Conservation (phyloP, 2,329 filamentous ascomycete species). For the Myrmaecium sp. region DNA sequence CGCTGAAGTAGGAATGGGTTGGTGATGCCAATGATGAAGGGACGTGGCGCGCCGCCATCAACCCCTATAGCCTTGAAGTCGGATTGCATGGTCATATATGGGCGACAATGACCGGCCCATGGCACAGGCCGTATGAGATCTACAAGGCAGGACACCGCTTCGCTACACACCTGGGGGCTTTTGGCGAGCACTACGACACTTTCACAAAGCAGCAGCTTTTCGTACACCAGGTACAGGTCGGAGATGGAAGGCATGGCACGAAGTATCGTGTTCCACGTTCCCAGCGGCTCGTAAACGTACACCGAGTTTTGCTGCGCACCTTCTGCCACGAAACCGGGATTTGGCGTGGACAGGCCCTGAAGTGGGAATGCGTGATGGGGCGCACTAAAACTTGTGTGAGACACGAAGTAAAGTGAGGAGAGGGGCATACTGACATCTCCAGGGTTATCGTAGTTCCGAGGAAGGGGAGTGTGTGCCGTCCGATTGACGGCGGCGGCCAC, state of each 20-base stretch:
- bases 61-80: constrained; percentile 23
- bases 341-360: constrained; percentile 17
- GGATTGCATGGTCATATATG: constrained; percentile 27
- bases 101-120: constrained; percentile 22
- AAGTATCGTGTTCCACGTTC: constrained; percentile 22
- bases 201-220: constrained; percentile 24
- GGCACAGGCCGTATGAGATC: constrained; percentile 24
- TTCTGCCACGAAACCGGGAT: constrained; percentile 12
- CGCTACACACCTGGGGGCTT: constrained; percentile 23
- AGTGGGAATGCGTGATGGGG: constrained; percentile 24
- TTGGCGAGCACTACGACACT: constrained; percentile 23
- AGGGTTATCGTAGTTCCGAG: constrained; percentile 19
- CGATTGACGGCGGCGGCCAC: constrained; percentile 20
- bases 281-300: constrained; percentile 23
- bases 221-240: constrained; percentile 23
- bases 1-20: constrained; percentile 25
- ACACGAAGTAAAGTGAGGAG: not conserved
- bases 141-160: constrained; percentile 21
- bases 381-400: constrained; percentile 8
- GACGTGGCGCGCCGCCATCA: constrained; percentile 20
- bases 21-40: constrained; percentile 24
- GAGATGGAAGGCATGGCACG: constrained; percentile 23
- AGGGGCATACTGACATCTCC: constrained; percentile 13
- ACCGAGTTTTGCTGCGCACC: constrained; percentile 15
- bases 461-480: constrained; percentile 22